Evolutionary conservation across 2,329 filamentous ascomycete species (phyloP), one percentile per base, ranked within the genome.

Genomic region (Chaetothyriales sp.): DNA sequence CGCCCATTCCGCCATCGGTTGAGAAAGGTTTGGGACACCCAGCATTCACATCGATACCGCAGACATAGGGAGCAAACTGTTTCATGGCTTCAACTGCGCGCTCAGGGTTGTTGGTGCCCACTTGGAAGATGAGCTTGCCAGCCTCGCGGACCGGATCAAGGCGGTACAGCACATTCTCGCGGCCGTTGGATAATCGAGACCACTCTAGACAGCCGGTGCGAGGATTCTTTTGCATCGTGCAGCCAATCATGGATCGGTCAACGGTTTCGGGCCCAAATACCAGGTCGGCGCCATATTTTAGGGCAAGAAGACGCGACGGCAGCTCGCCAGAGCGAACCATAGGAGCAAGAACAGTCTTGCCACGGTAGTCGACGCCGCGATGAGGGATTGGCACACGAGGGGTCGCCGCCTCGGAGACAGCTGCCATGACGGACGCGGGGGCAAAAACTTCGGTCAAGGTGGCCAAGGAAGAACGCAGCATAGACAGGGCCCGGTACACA

Each of bases 251-350:
- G 51, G 90, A 81, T 64, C 82, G 80, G 68, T 98, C 92, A 61
- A 98, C 83, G 3, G 89, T 96, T 68, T 98, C 92, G 26, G 92
- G 92, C 10, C 92, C 90, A 90, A 92, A 98, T 58, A 98, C 92
- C 15, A 98, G 75, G 68, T 98, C 92, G 49, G 92, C 92, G 58
- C 92, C 92, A 66, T 98, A 96, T 63, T 93, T 85, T 55, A 98
- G 78, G 28, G 92, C 86, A 44, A 94, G 70, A 22, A 98, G 76
- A 52, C 92, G 82, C 42, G 86, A 92, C 2, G 92, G 90, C 54
- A 95, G 73, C 72, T 98, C 92, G 64, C 92, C 92, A n/a, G 87
- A 94, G 59, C 92, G 84, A 52, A 95, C 90, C 92, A 98, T 98
- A 43, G 92, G 92, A 55, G 92, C 92, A 56, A 98, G 83, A 44